phyloP scores from a whole-genome alignment of 768 basidiomycete species.

The Russula ochroleuca region DNA sequence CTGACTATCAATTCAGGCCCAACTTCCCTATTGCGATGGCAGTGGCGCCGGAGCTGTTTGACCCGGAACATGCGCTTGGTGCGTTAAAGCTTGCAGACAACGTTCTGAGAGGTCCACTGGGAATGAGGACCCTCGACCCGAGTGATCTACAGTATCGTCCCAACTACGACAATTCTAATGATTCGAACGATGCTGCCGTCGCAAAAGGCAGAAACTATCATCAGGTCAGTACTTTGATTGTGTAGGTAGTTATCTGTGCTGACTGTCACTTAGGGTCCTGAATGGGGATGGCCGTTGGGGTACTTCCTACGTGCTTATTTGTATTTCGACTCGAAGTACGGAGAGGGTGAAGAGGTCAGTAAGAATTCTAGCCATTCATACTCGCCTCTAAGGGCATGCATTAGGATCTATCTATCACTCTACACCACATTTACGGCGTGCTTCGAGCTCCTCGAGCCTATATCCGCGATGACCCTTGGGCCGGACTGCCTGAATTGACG shows the following conservation, averaged over 20 bases:
- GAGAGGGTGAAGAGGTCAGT: constrained; percentile 59
- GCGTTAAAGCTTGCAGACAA: constrained; percentile 79
- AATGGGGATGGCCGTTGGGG: constrained; percentile 94
- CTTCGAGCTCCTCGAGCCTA: constrained; percentile 68
- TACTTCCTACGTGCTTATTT: constrained; percentile 94
- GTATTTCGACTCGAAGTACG: constrained; percentile 72
- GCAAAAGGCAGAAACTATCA: constrained; percentile 97
- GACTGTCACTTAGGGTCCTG: constrained; percentile 60
- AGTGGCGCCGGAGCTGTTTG: constrained; percentile 93
- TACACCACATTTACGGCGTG: constrained; percentile 74
- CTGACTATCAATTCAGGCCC: constrained; percentile 91
- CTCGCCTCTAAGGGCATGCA: constrained; percentile 14
- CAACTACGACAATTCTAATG: constrained; percentile 90
- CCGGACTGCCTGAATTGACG: constrained; percentile 89
- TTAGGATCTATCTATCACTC: constrained; percentile 64
- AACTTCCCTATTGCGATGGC: constrained; percentile 97
- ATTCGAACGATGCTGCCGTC: constrained; percentile 72
- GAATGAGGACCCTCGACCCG: constrained; percentile 95
- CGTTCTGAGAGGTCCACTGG: constrained; percentile 79
- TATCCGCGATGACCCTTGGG: constrained; percentile 82
- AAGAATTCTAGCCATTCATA: not conserved
- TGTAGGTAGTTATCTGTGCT: constrained; percentile 17
- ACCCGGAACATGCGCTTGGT: constrained; percentile 69
- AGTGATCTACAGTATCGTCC: constrained; percentile 85
- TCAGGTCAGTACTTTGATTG: constrained; percentile 48